Percentiles rank a stretch among this genome's conserved stretches.
Conservation (phyloP, 371 early-diverging fungal genomes). For the Mucor velutinosus region DNA sequence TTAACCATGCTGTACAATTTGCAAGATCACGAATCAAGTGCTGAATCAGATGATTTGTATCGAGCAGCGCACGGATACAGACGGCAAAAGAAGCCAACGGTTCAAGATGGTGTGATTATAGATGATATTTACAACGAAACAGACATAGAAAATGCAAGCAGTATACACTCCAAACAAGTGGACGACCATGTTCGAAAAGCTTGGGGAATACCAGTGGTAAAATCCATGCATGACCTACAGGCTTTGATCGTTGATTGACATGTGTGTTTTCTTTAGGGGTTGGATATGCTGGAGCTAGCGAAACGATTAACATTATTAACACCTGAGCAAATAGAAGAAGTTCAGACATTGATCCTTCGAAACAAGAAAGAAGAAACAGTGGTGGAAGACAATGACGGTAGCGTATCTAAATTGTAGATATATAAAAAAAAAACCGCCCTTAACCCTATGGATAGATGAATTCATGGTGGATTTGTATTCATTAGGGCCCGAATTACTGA, state of each 20-base stretch:
- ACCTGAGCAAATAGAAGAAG: constrained; percentile 30
- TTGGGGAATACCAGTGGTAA: constrained; percentile 51
- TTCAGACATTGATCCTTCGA: constrained; percentile 29
- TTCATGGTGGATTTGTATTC: constrained; percentile 49
- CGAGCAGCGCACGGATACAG: constrained; percentile 7
- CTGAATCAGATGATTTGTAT: constrained; percentile 10
- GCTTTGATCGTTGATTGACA: neutral
- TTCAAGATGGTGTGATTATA: constrained; percentile 13
- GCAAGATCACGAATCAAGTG: neutral
- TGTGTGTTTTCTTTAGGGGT: constrained; percentile 15
- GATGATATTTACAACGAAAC: constrained; percentile 42
- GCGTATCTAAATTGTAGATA: neutral
- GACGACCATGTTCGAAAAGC: constrained; percentile 28
- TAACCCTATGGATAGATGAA: constrained; percentile 26
- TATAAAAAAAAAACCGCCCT: neutral
- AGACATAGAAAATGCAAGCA: constrained; percentile 35
- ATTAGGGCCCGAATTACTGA: constrained; percentile 39
- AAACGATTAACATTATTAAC: constrained; percentile 28
- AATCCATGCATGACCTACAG: neutral
- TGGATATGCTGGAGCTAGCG: constrained; percentile 49
- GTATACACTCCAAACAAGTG: constrained; percentile 34
- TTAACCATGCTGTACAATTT: neutral
- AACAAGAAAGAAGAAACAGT: constrained; percentile 28
- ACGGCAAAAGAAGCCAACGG: neutral
- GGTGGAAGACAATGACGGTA: constrained; percentile 35